These are phyloP conservation scores for Dactylonectria macrodidyma DNA, from an alignment of 2,329 filamentous ascomycete species.

Conservation along the genomic window DNA sequence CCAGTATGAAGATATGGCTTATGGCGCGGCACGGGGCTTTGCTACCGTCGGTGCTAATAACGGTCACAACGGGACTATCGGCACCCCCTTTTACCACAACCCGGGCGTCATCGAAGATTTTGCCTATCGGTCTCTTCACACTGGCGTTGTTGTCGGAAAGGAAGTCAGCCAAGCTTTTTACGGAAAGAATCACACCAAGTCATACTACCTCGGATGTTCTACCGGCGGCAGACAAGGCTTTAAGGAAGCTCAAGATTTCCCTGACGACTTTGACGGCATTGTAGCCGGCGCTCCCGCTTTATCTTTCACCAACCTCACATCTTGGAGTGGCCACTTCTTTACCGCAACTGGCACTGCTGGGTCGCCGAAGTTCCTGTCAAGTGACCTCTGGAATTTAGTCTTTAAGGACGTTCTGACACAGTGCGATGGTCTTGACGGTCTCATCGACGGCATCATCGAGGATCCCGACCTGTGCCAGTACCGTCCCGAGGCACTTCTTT, in stretches of 20 bases:
- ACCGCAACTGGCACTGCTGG: neutral
- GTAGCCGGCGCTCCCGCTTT: conserved; percentile 63
- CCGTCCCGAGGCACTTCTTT: conserved; percentile 57
- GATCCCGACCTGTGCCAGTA: conserved; percentile 61
- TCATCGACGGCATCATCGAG: conserved; percentile 64
- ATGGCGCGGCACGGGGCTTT: conserved; percentile 60
- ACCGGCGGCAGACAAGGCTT: conserved; percentile 72
- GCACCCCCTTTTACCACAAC: conserved; percentile 51
- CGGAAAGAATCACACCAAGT: conserved; percentile 54
- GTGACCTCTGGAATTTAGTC: conserved; percentile 57
- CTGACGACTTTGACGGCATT: conserved; percentile 68
- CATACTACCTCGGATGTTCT: conserved; percentile 72
- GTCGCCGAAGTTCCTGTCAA: conserved; percentile 40
- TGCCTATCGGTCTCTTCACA: conserved; percentile 58
- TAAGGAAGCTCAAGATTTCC: conserved; percentile 66
- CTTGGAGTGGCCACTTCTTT: conserved; percentile 30
- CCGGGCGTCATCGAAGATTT: conserved; percentile 56
- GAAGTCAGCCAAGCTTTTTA: conserved; percentile 65
- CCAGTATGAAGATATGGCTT: conserved; percentile 62
- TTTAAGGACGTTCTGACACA: conserved; percentile 60
- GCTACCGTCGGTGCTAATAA: conserved; percentile 65
- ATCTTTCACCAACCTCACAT: conserved; percentile 61
- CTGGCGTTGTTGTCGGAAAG: conserved; percentile 64
- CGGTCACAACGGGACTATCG: conserved; percentile 63
- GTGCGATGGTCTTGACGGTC: conserved; percentile 65